Evolutionary conservation across 306 rosid species (phyloP).

Genomic region (Cucurbita moschata): DNA sequence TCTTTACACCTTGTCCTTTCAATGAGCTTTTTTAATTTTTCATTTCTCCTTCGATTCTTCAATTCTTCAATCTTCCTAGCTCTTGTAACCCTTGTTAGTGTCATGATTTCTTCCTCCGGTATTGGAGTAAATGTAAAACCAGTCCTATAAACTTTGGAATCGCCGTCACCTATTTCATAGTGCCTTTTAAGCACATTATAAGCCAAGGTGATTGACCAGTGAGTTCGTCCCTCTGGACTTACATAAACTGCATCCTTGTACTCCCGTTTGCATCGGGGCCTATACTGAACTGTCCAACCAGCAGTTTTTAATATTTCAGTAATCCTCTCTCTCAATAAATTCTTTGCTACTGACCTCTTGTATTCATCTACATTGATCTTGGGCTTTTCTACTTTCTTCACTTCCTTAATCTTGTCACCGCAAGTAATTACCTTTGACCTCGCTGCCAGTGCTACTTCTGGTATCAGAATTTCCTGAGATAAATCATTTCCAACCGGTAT

Average conservation of each 20-base stretch:
- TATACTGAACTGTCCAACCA: slow-evolving; percentile 74
- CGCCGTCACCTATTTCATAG: slow-evolving; percentile 55
- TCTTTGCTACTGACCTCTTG: slow-evolving; percentile 16
- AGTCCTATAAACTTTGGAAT: slow-evolving; percentile 25
- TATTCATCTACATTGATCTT: slow-evolving; percentile 10
- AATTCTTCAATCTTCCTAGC: slow-evolving; percentile 7
- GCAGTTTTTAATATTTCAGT: slow-evolving; percentile 43
- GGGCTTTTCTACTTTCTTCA: neutral
- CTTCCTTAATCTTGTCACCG: neutral
- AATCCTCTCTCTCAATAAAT: slow-evolving; percentile 58
- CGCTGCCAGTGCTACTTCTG: slow-evolving; percentile 13
- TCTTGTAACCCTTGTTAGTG: slow-evolving; percentile 39
- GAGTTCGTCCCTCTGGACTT: slow-evolving; percentile 57
- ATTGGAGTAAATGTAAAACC: slow-evolving; percentile 64
- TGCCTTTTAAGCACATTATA: slow-evolving; percentile 45
- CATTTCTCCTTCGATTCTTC: neutral
- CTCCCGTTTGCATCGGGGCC: slow-evolving; percentile 44
- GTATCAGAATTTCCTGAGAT: slow-evolving; percentile 14
- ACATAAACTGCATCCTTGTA: slow-evolving; percentile 81
- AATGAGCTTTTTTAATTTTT: neutral
- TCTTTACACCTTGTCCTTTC: slow-evolving; percentile 23
- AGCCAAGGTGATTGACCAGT: slow-evolving; percentile 93
- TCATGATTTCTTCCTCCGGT: slow-evolving; percentile 45
- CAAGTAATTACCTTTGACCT: slow-evolving; percentile 11
- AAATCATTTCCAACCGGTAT: slow-evolving; percentile 16